phyloP scores from a whole-genome alignment of 2,329 filamentous ascomycete species.

The Didymosphaeria variabile region DNA sequence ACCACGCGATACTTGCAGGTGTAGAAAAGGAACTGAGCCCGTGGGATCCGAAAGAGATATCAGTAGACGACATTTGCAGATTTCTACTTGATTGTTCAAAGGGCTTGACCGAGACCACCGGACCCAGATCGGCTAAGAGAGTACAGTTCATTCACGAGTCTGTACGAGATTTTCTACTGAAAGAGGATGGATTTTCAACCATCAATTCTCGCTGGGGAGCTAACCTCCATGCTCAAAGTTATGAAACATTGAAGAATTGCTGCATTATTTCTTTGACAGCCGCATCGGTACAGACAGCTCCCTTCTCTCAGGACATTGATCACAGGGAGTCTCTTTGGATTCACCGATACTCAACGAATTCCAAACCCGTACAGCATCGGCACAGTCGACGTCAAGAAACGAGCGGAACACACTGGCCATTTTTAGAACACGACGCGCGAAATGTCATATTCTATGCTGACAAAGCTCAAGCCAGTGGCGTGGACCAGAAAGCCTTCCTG shows the following conservation, averaged over 20 bases:
- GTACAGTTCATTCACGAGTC: slow-evolving; percentile 40
- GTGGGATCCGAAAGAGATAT: slow-evolving; percentile 35
- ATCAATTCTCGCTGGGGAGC: slow-evolving; percentile 41
- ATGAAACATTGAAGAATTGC: slow-evolving; percentile 56
- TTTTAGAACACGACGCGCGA: slow-evolving; percentile 56
- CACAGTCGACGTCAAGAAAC: too few relatives aligned
- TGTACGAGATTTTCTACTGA: slow-evolving; percentile 50
- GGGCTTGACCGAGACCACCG: slow-evolving; percentile 25
- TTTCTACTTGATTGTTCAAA: slow-evolving; percentile 27
- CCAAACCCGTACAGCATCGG: too few relatives aligned
- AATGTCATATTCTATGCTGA: slow-evolving; percentile 56
- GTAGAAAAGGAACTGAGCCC: too few relatives aligned
- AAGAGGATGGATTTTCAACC: slow-evolving; percentile 37
- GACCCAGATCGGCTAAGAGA: slow-evolving; percentile 19
- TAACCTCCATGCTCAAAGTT: slow-evolving; percentile 43
- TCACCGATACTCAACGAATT: slow-evolving; percentile 30
- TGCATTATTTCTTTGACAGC: slow-evolving; percentile 52
- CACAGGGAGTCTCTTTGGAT: too few relatives aligned
- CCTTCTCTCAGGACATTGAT: too few relatives aligned
- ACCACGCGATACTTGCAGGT: slow-evolving; percentile 16
- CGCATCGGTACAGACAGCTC: too few relatives aligned
- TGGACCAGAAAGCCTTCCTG: slow-evolving; percentile 24
- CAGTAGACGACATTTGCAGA: slow-evolving; percentile 17
- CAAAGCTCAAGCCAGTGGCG: slow-evolving; percentile 32
- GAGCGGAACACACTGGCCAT: slow-evolving; percentile 36